Percentiles rank a stretch among this genome's conserved stretches.
Conservation (phyloP, 2,329 filamentous ascomycete species). For the Penicillium sp. region DNA sequence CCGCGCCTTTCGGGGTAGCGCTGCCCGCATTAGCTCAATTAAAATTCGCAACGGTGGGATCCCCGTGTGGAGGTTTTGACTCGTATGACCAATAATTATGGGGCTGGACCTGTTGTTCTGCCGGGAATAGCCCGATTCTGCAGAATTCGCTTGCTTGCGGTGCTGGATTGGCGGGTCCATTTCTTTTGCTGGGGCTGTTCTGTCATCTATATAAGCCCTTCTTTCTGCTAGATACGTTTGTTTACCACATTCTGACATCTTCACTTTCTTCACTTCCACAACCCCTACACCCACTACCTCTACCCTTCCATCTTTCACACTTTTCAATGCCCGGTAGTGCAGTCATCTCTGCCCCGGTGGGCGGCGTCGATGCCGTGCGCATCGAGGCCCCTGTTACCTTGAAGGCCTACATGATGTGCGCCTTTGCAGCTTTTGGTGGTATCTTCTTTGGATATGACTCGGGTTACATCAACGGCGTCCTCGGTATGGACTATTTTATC, state of each 20-base stretch:
- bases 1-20: slow-evolving; percentile 6
- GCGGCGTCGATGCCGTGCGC: slow-evolving; percentile 48
- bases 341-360: slow-evolving; percentile 16
- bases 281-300: neutral
- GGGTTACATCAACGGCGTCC: slow-evolving; percentile 50
- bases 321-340: slow-evolving; percentile 24
- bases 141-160: slow-evolving; percentile 6
- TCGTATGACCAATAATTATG: neutral
- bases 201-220: no score
- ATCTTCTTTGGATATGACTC: slow-evolving; percentile 58
- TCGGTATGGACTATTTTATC: slow-evolving; percentile 49
- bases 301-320: neutral
- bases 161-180: no score
- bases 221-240: no score
- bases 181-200: no score
- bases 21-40: slow-evolving; percentile 10
- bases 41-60: slow-evolving; percentile 6
- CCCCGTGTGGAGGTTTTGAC: slow-evolving; percentile 1
- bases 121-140: slow-evolving; percentile 7
- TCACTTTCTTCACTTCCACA: neutral
- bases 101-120: no score
- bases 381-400: slow-evolving; percentile 55
- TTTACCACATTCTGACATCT: no score
- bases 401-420: slow-evolving; percentile 57
- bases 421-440: slow-evolving; percentile 56